Evolutionary conservation across 1,139 yeast genomes (phyloP).

Genomic region (Yamadazyma membranifaciens): DNA sequence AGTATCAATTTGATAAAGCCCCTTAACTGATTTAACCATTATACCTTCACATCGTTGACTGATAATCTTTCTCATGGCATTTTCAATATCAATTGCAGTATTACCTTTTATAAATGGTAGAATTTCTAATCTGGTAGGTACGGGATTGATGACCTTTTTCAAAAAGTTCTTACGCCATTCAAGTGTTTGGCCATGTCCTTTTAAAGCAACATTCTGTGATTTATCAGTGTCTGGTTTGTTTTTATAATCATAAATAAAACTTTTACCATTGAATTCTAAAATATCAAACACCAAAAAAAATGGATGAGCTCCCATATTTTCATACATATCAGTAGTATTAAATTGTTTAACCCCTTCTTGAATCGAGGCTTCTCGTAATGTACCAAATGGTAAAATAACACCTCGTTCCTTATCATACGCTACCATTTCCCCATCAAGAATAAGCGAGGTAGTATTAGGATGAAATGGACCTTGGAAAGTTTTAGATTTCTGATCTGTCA

Average conservation of each 20-base stretch:
- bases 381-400: slow-evolving; percentile 73
- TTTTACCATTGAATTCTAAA: slow-evolving; percentile 61
- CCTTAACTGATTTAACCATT: slow-evolving; percentile 63
- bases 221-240: neutral
- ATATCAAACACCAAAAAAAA: slow-evolving; percentile 71
- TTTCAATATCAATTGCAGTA: slow-evolving; percentile 51
- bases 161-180: slow-evolving; percentile 56
- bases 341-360: slow-evolving; percentile 48
- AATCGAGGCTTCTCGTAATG: slow-evolving; percentile 68
- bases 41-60: slow-evolving; percentile 76
- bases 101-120: slow-evolving; percentile 45
- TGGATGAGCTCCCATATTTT: slow-evolving; percentile 50
- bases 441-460: slow-evolving; percentile 43
- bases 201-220: too few species aligned
- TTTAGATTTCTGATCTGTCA: neutral
- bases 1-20: slow-evolving; percentile 59
- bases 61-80: slow-evolving; percentile 58
- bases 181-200: slow-evolving; percentile 20
- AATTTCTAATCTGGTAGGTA: slow-evolving; percentile 55
- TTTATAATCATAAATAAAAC: slow-evolving; percentile 36
- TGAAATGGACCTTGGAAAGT: slow-evolving; percentile 34
- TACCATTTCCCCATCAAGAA: slow-evolving; percentile 93
- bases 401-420: slow-evolving; percentile 71
- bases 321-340: slow-evolving; percentile 37
- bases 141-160: slow-evolving; percentile 43